A percentile compares a stretch with the other conserved stretches of the same genome.
phyloP scores from a whole-genome alignment of 306 rosid genomes.

The Citrullus mucosospermus region DNA sequence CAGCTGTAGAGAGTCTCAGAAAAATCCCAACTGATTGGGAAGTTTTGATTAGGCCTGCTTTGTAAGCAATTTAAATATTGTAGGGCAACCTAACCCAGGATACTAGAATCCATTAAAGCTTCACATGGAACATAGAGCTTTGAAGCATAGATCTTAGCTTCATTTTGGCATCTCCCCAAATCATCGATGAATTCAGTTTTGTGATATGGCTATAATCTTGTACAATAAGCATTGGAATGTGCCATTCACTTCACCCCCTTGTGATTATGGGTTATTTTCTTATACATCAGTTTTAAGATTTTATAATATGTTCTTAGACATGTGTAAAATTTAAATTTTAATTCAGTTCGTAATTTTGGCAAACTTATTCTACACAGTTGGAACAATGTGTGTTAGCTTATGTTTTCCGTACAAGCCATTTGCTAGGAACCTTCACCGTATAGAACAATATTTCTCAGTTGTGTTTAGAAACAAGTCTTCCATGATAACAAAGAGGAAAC shows the following conservation, averaged over 20 bases:
- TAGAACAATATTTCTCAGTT: background rate
- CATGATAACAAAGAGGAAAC: background rate
- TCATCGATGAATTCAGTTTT: background rate
- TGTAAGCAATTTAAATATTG: constrained; percentile 2
- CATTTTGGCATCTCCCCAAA: background rate
- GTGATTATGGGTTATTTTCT: background rate
- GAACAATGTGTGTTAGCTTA: too few species aligned
- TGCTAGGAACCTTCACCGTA: too few species aligned
- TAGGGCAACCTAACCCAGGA: background rate
- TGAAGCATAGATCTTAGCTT: background rate
- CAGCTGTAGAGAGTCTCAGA: background rate
- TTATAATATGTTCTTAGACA: background rate
- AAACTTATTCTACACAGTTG: too few species aligned
- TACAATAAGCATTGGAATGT: background rate
- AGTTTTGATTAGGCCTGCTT: background rate
- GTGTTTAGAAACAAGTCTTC: background rate
- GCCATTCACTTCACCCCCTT: background rate
- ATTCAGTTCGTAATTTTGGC: too few species aligned
- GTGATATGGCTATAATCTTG: background rate
- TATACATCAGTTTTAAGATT: background rate
- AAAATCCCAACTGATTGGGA: background rate
- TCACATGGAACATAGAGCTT: background rate
- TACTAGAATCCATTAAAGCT: background rate
- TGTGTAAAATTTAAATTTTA: background rate
- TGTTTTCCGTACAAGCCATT: too few species aligned